Conservation (phyloP, 140 eudicot species). For the Flaveria floridana region DNA sequence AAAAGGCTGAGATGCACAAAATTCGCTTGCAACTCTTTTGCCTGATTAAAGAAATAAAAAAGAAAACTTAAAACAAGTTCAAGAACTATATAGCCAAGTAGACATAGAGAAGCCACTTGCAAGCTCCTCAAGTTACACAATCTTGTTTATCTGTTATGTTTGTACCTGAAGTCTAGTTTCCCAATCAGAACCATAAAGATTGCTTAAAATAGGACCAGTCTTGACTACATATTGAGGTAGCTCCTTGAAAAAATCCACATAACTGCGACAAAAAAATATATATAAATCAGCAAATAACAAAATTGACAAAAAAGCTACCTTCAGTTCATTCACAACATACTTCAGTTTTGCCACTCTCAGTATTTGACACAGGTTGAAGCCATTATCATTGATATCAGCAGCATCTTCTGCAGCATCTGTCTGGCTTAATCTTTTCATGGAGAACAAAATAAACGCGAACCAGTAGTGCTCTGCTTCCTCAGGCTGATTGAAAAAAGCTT, state of each 20-base stretch:
- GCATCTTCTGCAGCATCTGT: constrained; percentile 30
- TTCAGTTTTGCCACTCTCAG: constrained; percentile 67
- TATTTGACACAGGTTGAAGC: constrained; percentile 63
- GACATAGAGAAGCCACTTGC: not conserved
- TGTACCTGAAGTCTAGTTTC: constrained; percentile 82
- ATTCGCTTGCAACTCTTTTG: constrained; percentile 84
- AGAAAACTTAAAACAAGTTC: constrained; percentile 15
- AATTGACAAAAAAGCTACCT: not conserved
- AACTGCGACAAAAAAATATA: constrained; percentile 40
- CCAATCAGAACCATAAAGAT: constrained; percentile 71
- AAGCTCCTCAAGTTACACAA: not conserved
- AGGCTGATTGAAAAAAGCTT: constrained; percentile 42
- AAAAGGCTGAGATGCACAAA: constrained; percentile 73
- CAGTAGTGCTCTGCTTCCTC: constrained; percentile 84
- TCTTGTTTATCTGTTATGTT: constrained; percentile 1
- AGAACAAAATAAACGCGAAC: constrained; percentile 74
- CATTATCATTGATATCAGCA: constrained; percentile 32
- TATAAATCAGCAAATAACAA: constrained; percentile 2
- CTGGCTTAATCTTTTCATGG: constrained; percentile 53
- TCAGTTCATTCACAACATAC: constrained; percentile 31
- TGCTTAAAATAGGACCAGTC: constrained; percentile 65
- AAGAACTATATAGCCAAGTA: constrained; percentile 14
- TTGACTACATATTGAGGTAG: constrained; percentile 79
- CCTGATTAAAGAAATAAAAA: constrained; percentile 44
- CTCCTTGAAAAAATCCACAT: constrained; percentile 78